Evolutionary conservation across 2,329 filamentous ascomycete genomes (phyloP).

Genomic region (Fusarium protoensiforme): DNA sequence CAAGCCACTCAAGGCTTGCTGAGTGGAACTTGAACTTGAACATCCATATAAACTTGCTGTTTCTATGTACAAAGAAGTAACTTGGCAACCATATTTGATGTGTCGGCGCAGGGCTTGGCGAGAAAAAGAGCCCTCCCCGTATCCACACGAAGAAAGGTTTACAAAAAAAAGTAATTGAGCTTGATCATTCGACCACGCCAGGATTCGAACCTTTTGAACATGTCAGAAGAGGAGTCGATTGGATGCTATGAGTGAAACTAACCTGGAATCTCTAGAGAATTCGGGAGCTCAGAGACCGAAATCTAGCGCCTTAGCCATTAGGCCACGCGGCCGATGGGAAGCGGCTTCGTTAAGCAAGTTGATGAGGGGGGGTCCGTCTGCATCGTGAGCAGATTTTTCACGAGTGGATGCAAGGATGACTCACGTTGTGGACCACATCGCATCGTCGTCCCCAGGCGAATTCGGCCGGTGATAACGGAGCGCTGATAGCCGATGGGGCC

Average conservation of each 20-base stretch:
- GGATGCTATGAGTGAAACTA: neutral
- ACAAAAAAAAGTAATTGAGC: neutral
- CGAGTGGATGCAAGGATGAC: neutral
- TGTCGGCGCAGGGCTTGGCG: neutral
- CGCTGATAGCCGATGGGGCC: neutral
- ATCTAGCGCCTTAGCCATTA: slow-evolving; percentile 34
- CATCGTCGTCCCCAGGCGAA: neutral
- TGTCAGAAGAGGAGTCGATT: neutral
- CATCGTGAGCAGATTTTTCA: neutral
- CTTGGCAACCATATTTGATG: neutral
- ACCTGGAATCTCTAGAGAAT: slow-evolving; percentile 33
- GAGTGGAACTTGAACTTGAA: neutral
- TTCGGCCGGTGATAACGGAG: neutral
- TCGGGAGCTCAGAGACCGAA: slow-evolving; percentile 22
- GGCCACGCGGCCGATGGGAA: slow-evolving; percentile 22
- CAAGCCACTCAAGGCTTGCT: neutral
- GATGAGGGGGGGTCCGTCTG: neutral
- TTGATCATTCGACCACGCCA: slow-evolving; percentile 23
- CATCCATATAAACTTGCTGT: neutral
- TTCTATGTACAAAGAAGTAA: neutral
- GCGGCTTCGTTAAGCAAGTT: neutral
- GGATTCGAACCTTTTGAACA: slow-evolving; percentile 18
- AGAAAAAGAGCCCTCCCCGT: neutral
- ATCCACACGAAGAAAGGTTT: neutral
- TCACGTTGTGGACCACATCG: neutral